Base-by-base conservation (phyloP, 495 filamentous ascomycete genomes). In the Alectoria sarmentosa region DNA sequence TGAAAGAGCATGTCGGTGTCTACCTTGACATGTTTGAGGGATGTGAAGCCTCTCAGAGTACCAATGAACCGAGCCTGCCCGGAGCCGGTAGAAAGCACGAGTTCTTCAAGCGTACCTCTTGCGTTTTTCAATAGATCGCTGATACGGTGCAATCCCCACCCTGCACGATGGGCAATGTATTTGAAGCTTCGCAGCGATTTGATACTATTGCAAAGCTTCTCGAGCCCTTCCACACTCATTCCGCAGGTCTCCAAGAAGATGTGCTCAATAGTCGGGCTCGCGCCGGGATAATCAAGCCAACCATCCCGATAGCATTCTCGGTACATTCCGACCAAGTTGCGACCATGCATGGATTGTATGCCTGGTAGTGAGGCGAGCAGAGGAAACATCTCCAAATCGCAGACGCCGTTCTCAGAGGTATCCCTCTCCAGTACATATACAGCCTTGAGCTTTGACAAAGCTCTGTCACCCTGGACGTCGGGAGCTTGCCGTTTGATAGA, bases 191-290 rank as follows among this genome's bases (percentile, higher is more conserved):
- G 54, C 38, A 69, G 39, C 26, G 55, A 26, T 26, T 58, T 56
- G 36, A 69, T 39, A 30, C 63, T 61, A 4, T 60, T 59, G 52
- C 65, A 66, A 42, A 69, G 63, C 34, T 61, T 66, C 56, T 69
- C 67, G 49, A 69, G 67, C 32, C 67, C 67, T 63, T 69, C 67
- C 42, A 69, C 67, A 32, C 63, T 66, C 67, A 69, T 69, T 5
- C 67, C 58, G 63, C 67, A 69, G n/a, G 63, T 58, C 59, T 69
- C 67, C 7, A 69, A 60, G 21, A 42, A 66, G 21, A 69, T 60
- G n/a, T 66, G 52, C 28, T 64, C 65, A n/a, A 69, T 66, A 26
- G 62, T 62, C 30, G 57, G 39, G 41, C 63, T 69, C 4, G 67
- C 67, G n/a, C 67, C 67, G 32, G 67, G 67, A 44, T 69, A 69